Evolutionary conservation across 148 eudicot species (phyloP).

Genomic region (Heliamphora exappendiculata): DNA sequence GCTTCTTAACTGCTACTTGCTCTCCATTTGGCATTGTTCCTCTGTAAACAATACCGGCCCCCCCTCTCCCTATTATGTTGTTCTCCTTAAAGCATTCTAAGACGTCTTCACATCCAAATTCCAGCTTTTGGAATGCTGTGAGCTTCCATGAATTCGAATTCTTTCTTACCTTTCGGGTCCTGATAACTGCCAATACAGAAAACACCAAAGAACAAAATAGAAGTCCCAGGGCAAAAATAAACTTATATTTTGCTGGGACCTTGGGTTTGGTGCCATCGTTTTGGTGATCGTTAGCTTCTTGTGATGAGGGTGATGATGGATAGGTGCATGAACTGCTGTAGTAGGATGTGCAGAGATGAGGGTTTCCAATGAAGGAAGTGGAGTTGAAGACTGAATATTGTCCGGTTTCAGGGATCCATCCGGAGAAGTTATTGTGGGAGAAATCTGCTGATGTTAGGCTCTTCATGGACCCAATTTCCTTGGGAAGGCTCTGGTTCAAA

Average conservation of each 20-base stretch:
- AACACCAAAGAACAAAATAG: conserved; percentile 27
- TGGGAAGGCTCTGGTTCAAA: conserved; percentile 43
- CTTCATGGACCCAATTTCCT: conserved; percentile 46
- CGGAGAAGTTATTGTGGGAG: conserved; percentile 48
- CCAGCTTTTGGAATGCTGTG: conserved; percentile 46
- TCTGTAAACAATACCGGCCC: conserved; percentile 50
- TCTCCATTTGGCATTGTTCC: conserved; percentile 58
- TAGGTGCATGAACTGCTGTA: conserved; percentile 30
- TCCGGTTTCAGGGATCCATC: conserved; percentile 41
- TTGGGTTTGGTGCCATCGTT: conserved; percentile 11
- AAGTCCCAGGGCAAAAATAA: conserved; percentile 30
- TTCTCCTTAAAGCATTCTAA: conserved; percentile 42
- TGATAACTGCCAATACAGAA: conserved; percentile 33
- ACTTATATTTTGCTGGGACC: conserved; percentile 28
- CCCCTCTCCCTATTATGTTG: conserved; percentile 56
- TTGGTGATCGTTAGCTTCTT: conserved; percentile 2
- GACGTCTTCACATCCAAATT: conserved; percentile 34
- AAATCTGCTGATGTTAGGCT: conserved; percentile 60
- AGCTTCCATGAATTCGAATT: conserved; percentile 43
- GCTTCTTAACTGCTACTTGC: conserved; percentile 47
- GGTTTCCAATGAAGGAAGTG: conserved; percentile 35
- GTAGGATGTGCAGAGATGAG: conserved; percentile 33
- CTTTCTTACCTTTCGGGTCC: conserved; percentile 24
- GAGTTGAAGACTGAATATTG: conserved; percentile 41
- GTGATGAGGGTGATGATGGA: conserved; percentile 13